Evolutionary conservation across 495 filamentous ascomycete genomes (phyloP).

Genomic region (Penicillium paradoxum): DNA sequence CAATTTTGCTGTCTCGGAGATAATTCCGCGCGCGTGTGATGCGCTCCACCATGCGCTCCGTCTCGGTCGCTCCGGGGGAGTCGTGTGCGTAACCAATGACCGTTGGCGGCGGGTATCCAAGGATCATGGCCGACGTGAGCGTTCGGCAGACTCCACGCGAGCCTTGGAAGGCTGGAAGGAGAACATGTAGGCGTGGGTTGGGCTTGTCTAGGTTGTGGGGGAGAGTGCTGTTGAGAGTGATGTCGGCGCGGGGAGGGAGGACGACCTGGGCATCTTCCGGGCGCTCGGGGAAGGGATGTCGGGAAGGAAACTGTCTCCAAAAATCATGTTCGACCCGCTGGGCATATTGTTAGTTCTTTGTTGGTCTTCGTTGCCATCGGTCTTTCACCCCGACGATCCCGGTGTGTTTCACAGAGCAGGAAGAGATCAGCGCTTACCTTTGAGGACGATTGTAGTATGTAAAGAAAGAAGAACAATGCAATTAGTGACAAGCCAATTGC

Average conservation of each 20-base stretch:
- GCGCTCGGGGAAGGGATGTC: constrained; percentile 27
- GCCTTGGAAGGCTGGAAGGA: constrained; percentile 49
- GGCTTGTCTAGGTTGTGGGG: constrained; percentile 38
- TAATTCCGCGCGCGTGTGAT: constrained; percentile 51
- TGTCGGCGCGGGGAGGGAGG: constrained; percentile 13
- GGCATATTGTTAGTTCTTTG: constrained; percentile 9
- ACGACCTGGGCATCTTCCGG: constrained; percentile 36
- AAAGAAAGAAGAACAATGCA: constrained; percentile 23
- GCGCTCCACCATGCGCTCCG: constrained; percentile 38
- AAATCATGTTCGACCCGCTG: constrained; percentile 29
- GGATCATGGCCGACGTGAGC: constrained; percentile 53
- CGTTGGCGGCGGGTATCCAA: constrained; percentile 58
- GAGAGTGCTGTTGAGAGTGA: constrained; percentile 25
- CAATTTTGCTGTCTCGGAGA: constrained; percentile 42
- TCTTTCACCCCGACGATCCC: neutral
- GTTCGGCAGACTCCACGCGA: constrained; percentile 54
- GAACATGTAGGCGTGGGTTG: constrained; percentile 57
- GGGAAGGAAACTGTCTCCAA: constrained; percentile 37
- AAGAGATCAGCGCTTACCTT: constrained; percentile 16
- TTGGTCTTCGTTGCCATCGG: neutral
- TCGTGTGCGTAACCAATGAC: constrained; percentile 43
- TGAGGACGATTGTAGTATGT: constrained; percentile 21
- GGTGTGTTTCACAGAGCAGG: neutral
- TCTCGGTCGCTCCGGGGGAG: constrained; percentile 27
- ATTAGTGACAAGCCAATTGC: constrained; percentile 20